Conservation (phyloP, 768 basidiomycete species). For the Phaeotremella fagi region DNA sequence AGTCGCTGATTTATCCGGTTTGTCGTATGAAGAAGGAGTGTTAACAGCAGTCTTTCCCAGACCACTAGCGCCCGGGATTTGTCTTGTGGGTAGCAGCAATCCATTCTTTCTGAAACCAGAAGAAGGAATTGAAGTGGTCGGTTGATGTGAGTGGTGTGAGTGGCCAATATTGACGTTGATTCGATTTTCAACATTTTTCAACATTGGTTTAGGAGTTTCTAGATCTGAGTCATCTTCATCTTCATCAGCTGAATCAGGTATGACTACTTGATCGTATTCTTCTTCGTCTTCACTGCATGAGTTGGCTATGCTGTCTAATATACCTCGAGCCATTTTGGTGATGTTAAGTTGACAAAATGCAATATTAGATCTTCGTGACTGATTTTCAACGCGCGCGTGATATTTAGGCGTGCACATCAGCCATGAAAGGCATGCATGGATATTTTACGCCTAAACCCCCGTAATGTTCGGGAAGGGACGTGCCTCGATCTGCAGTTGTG, state of each 20-base stretch:
- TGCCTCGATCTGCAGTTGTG: no score
- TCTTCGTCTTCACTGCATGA: constrained; percentile 1
- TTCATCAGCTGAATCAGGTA: constrained; percentile 9
- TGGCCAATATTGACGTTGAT: no score
- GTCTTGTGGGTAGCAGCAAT: not conserved
- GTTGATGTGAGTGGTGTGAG: no score
- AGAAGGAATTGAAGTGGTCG: not conserved
- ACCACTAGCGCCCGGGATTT: constrained; percentile 4
- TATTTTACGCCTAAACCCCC: not conserved
- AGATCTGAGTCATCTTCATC: constrained; percentile 12
- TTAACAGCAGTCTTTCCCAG: no score
- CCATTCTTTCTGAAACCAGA: not conserved
- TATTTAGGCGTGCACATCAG: not conserved
- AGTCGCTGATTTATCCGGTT: no score
- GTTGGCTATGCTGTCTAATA: not conserved
- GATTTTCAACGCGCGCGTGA: not conserved
- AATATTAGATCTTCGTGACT: constrained; percentile 3
- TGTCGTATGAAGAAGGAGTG: no score
- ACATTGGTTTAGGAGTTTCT: constrained; percentile 10
- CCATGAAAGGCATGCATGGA: not conserved
- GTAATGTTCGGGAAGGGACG: no score
- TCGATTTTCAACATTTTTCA: no score
- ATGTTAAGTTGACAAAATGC: not conserved
- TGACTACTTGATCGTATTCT: not conserved
- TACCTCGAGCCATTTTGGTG: not conserved